Evolutionary conservation across 2,329 filamentous ascomycete species (phyloP).

Genomic region (Aotearoamyces nothofagi): DNA sequence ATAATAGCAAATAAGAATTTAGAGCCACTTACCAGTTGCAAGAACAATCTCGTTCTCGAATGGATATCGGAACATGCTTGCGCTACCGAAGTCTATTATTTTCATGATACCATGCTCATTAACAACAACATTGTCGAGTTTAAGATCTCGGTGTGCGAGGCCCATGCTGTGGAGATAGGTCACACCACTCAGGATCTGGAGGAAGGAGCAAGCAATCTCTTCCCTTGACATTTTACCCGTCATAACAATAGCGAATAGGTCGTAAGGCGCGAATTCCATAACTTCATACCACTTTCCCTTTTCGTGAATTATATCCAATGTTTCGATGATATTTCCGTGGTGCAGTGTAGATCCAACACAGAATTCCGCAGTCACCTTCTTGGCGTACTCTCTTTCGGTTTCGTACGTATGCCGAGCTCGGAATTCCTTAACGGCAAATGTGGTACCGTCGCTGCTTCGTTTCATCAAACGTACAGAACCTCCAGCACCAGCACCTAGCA

Average conservation of each 20-base stretch:
- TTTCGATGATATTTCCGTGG: conserved; percentile 97
- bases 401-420: conserved; percentile 84
- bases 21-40: conserved; percentile 51
- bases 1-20: not conserved
- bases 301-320: conserved; percentile 89
- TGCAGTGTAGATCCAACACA: conserved; percentile 95
- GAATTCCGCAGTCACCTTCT: conserved; percentile 96
- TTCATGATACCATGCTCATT: conserved; percentile 98
- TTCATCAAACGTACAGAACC: conserved; percentile 93
- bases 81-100: conserved; percentile 96
- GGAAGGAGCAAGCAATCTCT: conserved; percentile 78
- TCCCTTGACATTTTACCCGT: conserved; percentile 91
- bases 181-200: conserved; percentile 90
- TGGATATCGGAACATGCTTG: conserved; percentile 91
- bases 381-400: conserved; percentile 87
- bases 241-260: conserved; percentile 97
- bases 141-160: conserved; percentile 84
- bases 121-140: conserved; percentile 95
- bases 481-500: conserved; percentile 84
- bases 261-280: conserved; percentile 95
- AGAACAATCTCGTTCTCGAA: conserved; percentile 81
- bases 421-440: conserved; percentile 97
- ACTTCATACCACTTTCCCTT: conserved; percentile 94
- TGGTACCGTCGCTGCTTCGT: conserved; percentile 77
- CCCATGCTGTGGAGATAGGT: conserved; percentile 93